Base-by-base conservation (phyloP, 2,329 filamentous ascomycete genomes). In the Aureobasidium musti region DNA sequence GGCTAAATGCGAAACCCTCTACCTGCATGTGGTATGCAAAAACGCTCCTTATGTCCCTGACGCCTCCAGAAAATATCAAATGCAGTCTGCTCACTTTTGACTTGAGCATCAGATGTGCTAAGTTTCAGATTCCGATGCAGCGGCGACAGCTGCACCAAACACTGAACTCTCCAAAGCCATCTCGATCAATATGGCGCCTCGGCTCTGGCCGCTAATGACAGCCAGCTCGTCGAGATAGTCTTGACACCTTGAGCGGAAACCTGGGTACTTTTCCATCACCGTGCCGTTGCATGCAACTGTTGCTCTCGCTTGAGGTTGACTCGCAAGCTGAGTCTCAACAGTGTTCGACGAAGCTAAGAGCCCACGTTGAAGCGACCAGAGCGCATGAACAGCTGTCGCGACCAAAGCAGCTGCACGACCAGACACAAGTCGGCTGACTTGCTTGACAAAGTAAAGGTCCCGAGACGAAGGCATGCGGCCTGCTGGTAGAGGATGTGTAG, bases 251-350 rank as follows among this genome's bases (percentile, higher is more conserved):
- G 76, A 77, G 26, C 84, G 80, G 75, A 92, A 94, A 8, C 81
- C 80, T 0, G 91, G 90, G 73, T 93, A 94, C 71, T 89, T 88
- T 77, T 93, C 90, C 61, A 93, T 87, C 59, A 94, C 89, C 33
- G 88, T 90, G 52, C 91, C 91, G 73, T 91, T 92, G 77, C 89
- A 93, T 3, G 89, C 89, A n/a, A 94, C 80, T 47, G 79, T 79
- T 35, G 53, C 33, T 57, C 14, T 41, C 30, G 14, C 10, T 37
- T 33, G 39, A 17, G 37, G 13, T 21, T 37, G 23, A 1, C 28
- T 21, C 5, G 43, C 35, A 35, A 47, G 39, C 41, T 56, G 37
- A 1, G 49, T 47, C 8, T 50, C 28, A 41, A 5, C 5, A 33
- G 21, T 11, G 14, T 21, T 41, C 5, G 37, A 17, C 6, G 41